Base-by-base conservation (phyloP, 495 filamentous ascomycete species). In the Penicillium crystallinum region DNA sequence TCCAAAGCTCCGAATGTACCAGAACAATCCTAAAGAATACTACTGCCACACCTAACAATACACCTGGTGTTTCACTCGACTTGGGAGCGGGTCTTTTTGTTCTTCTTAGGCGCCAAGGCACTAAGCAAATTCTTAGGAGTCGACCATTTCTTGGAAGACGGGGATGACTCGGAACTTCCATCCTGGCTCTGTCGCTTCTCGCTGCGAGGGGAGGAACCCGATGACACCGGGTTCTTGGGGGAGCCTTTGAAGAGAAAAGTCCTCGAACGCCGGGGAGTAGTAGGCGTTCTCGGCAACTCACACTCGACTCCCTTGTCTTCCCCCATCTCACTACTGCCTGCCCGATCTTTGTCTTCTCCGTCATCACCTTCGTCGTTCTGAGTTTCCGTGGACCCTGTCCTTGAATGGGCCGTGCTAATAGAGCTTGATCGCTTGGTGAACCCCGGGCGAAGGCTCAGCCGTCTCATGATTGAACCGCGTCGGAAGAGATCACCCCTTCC, bases 401-500 rank as follows among this genome's bases (percentile, higher is more conserved):
- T 48, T 4, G 56, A 55, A 30, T 56, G 50, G 18, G 42, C 18
- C 15, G 48, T 52, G 18, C 53, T 66, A 29, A 68, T 49, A 6
- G 71, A 74, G 36, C 52, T 69, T 4, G 71, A 69, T 25, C 67
- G 68, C 45, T 56, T 62, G 36, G 49, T 61, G 18, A 71, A 66
- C 6, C 58, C 62, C 4, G 62, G 46, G 33, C 62, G 71, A 12
- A 68, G 51, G 62, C 87, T 93, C 18, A 95, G 75, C 61, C 88
- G 91, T 36, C 89, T 81, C 78, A 93, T 93, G 61, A 95, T 80
- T 1, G 87, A 86, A 40, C 83, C 86, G 7, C 82, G 79, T 37
- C 86, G 79, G 43, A 92, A 63, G 6, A 72, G 33, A 30, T 77
- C 90, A 38, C 83, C 78, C 57, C 80, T 77, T 34, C 81, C 79